Evolutionary conservation across 306 rosid species (phyloP), one percentile per base, ranked within the genome.

Genomic region (Vigna hirtella): DNA sequence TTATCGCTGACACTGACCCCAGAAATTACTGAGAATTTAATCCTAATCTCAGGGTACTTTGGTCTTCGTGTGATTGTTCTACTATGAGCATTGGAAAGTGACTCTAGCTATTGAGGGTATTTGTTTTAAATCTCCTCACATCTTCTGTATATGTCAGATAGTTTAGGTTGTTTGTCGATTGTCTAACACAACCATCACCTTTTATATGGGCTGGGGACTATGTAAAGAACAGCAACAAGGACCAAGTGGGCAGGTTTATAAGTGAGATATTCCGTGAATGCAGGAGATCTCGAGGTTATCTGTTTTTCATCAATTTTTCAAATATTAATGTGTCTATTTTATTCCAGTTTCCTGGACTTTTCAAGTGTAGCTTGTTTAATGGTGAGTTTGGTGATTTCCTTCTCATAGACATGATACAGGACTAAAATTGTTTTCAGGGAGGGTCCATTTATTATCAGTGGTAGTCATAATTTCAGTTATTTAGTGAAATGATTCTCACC

Each of bases 21-120:
- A 38, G 10, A 65, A 36, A 4, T 48, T 26, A 32, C 59, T 42
- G 59, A 51, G 49, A 77, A 63, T 77, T 49, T 68, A 78, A 56
- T 74, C 61, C 58, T 22, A 80, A 28, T 45, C 38, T 72, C 58
- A 7, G 47, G 28, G 66, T 17, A 58, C 72, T 80, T 28, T 26
- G 50, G 40, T 77, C 73, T 40, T 24, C 50, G 49, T 13, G 50
- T 51, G 55, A 51, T 32, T 28, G 38, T 65, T 64, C 73, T 45
- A 17, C 47, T 24, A 45, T 9, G 53, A 17, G 64, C 61, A 36
- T 47, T 45, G 24, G 72, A 40, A 81, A 50, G 20, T 34, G 42
- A 73, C 48, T 72, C 64, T 72, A 55, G 52, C 77, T 57, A 43
- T 42, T 14, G 69, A 53, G 76, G 7, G 26, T 74, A 40, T 20